Conservation (phyloP, 2,329 filamentous ascomycete species). For the Alternaria alternata region DNA sequence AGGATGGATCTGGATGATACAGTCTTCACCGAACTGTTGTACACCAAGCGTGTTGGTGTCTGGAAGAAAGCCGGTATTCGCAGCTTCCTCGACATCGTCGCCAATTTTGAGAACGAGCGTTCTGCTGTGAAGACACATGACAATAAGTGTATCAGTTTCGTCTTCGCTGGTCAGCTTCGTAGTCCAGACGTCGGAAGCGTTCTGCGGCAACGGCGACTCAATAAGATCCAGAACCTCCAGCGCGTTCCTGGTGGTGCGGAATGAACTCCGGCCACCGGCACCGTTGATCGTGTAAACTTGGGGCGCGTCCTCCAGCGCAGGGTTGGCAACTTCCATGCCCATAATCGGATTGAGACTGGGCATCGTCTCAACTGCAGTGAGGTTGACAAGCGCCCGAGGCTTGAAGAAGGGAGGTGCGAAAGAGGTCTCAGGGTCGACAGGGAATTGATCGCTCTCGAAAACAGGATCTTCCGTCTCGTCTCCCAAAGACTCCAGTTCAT, state of each 20-base stretch:
- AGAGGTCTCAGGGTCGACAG: constrained; percentile 74
- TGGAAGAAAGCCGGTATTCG: constrained; percentile 89
- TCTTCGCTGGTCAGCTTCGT: constrained; percentile 84
- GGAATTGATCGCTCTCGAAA: constrained; percentile 83
- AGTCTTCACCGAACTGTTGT: constrained; percentile 92
- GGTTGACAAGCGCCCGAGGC: constrained; percentile 78
- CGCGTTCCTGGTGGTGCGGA: constrained; percentile 91
- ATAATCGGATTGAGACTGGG: constrained; percentile 90
- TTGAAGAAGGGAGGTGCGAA: constrained; percentile 87
- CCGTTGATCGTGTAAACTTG: constrained; percentile 96
- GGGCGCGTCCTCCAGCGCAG: constrained; percentile 90
- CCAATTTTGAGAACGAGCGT: constrained; percentile 95
- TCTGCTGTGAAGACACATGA: constrained; percentile 89
- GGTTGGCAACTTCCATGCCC: constrained; percentile 89
- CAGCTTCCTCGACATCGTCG: constrained; percentile 95
- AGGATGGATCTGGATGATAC: constrained; percentile 93
- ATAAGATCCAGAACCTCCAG: constrained; percentile 94
- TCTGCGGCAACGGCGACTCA: constrained; percentile 87
- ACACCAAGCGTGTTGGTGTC: constrained; percentile 90
- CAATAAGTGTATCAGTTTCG: constrained; percentile 90
- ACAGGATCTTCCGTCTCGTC: constrained; percentile 92
- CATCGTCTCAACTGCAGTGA: constrained; percentile 84
- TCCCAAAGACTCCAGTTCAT: constrained; percentile 96
- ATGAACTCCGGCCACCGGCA: constrained; percentile 85
- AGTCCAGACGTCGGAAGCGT: constrained; percentile 94